Evolutionary conservation across 2,329 filamentous ascomycete species (phyloP).

Genomic region (Dactylonectria estremocensis): DNA sequence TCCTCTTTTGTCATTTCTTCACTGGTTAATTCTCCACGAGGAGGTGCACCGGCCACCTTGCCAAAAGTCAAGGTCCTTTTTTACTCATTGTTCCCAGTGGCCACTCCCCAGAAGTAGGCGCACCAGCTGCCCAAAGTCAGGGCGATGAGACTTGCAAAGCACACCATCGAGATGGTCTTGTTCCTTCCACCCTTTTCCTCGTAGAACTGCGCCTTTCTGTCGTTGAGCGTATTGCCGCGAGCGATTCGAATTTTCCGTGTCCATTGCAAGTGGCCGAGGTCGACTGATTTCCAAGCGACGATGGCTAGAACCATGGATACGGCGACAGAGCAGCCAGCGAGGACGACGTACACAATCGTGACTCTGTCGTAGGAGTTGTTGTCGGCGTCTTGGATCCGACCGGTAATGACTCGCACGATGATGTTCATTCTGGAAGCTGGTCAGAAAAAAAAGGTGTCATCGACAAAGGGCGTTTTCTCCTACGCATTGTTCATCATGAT

Average conservation of each 20-base stretch:
- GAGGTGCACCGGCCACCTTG: too few species aligned
- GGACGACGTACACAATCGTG: constrained; percentile 67
- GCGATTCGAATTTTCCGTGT: constrained; percentile 66
- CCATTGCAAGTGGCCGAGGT: constrained; percentile 68
- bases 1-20: too few species aligned
- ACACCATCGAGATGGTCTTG: constrained; percentile 55
- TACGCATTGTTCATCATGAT: constrained; percentile 70
- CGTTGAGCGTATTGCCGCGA: constrained; percentile 58
- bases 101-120: constrained; percentile 73
- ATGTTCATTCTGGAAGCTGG: constrained; percentile 65
- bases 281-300: constrained; percentile 54
- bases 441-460: not conserved
- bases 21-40: too few species aligned
- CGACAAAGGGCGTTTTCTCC: not conserved
- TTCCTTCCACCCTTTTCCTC: constrained; percentile 55
- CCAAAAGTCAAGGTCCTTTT: too few species aligned
- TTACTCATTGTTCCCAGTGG: constrained; percentile 63
- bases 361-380: constrained; percentile 68
- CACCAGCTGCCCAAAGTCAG: constrained; percentile 66
- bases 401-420: constrained; percentile 68
- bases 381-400: constrained; percentile 70
- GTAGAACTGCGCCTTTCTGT: constrained; percentile 58
- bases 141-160: constrained; percentile 59
- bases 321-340: constrained; percentile 63
- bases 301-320: constrained; percentile 58